Evolutionary conservation across 1,139 yeast genomes (phyloP).

Genomic region (Komagataea norvegica): DNA sequence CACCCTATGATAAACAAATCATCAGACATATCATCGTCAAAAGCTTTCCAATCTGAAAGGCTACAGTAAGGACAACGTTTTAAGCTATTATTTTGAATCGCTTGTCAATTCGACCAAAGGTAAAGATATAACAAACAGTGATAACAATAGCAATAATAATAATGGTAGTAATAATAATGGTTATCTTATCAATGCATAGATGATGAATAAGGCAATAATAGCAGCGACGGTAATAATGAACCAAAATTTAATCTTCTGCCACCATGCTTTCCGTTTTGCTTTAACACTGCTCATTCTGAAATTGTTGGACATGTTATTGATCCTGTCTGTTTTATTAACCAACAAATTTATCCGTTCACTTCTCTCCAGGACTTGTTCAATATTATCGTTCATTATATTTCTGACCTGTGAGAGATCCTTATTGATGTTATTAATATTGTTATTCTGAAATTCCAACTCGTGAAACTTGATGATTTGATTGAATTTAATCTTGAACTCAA

Average conservation of each 20-base stretch:
- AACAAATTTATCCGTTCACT: constrained; percentile 70
- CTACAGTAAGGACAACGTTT: no score
- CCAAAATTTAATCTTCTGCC: constrained; percentile 47
- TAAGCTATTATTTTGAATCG: no score
- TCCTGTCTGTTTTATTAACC: constrained; percentile 76
- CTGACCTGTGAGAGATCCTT: constrained; percentile 24
- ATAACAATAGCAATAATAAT: background rate
- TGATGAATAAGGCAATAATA: constrained; percentile 7
- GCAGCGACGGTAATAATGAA: constrained; percentile 8
- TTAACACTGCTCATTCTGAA: constrained; percentile 64
- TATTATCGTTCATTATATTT: constrained; percentile 56
- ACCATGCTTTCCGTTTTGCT: constrained; percentile 62
- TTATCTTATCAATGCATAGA: constrained; percentile 4
- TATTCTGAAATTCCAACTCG: constrained; percentile 19
- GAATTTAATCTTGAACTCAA: constrained; percentile 22
- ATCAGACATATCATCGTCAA: no score
- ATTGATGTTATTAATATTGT: constrained; percentile 17
- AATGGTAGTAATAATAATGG: background rate
- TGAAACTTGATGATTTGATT: constrained; percentile 25
- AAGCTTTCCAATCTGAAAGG: no score
- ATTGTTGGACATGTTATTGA: constrained; percentile 61
- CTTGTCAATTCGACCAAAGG: background rate
- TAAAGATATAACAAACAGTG: no score
- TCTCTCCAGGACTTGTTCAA: constrained; percentile 60
- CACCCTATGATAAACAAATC: no score